Base-by-base conservation (phyloP, 768 basidiomycete genomes). In the Punctularia strigosozonata region DNA sequence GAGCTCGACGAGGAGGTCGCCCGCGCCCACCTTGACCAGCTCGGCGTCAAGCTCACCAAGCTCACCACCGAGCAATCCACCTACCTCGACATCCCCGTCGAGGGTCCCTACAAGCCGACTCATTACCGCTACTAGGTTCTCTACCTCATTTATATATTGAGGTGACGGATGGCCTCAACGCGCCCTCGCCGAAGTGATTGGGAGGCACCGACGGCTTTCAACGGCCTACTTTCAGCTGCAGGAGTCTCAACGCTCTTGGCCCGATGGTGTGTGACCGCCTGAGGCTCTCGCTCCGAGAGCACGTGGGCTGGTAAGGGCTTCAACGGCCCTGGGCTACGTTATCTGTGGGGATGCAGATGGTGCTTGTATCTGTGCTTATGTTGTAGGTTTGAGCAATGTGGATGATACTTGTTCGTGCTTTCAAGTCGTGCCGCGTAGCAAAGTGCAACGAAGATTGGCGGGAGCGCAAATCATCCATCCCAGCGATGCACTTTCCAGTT, bases 1-100 rank as follows among this genome's bases (percentile, higher is more conserved):
- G 81, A 88, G 45, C 83, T 99, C 49, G 95, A 99, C 53, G 95
- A 99, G 71, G 92, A 97, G 65, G 95, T 99, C 50, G 95, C 95
- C 31, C 87, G 92, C 49, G 90, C 95, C 37, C 95, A 99, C 64
- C 71, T 97, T 42, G 72, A 70, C 36, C 80, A 86, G 56, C 73
- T 98, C 53, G 89, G 87, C 57, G 88, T 99, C 69, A 90, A 92
- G 70, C 74, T 99, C 61, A 94, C 91, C 32, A 65, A 66, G 45
- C 70, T 90, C 47, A 64, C 69, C 19, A 25, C 70, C 10, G 71
- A 71, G 46, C 95, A 99, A 66, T 76, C 91, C 50, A 63, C 66
- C 34, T 99, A 99, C 73, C 77, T 98, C 46, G 91, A 91, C 61
- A 77, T 98, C 48, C 87, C 90, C 43, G 65, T 71, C 50, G 63